Evolutionary conservation across 768 basidiomycete species (phyloP), one percentile per base, ranked within the genome.

Genomic region (Cyclocybe cylindracea): DNA sequence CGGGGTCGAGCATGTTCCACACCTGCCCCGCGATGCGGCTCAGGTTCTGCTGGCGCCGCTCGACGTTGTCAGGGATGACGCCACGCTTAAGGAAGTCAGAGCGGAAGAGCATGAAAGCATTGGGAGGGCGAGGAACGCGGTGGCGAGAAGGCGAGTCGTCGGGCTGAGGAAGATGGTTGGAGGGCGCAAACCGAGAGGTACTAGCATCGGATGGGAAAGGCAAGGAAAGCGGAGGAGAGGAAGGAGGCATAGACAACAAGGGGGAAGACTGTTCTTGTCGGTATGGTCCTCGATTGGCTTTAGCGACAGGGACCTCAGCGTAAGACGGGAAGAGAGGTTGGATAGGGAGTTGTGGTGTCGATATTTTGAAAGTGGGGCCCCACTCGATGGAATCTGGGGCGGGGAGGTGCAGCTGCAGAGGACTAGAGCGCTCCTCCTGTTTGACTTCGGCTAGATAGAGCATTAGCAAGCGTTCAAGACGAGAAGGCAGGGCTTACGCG

Each of bases 41-140:
- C 51, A 93, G 80, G 48, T 83, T 78, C 64, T 89, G 84, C 64
- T 93, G 90, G 44, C 87, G 83, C 53, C 73, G 77, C 69, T 88
- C 87, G 45, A 80, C 72, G 36, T 66, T 67, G 29, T 70, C 41
- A 1, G 76, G 77, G 45, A 81, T 81, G 31, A 76, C 65, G 35
- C 76, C 70, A 2, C 75, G 69, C 54, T 78, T 78, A 39, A 76
- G 79, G 39, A 87, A 78, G 61, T 79, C 79, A 14, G 85, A 89
- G 37, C 91, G 84, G 65, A 82, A 93, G 53, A 92, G 73, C 69
- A 93, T 90, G 73, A 93, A 94, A 2, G 90, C 87, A 62, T 94
- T 93, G 39, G 87, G 79, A 3, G 91, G 90, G 32, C 90, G 84
- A 31, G 84, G 82, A 47, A 91, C 79, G 51, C 44, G 53, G 47